Base-by-base conservation (phyloP, 2,329 filamentous ascomycete genomes). In the Arthrobotrys sphaeroides region DNA sequence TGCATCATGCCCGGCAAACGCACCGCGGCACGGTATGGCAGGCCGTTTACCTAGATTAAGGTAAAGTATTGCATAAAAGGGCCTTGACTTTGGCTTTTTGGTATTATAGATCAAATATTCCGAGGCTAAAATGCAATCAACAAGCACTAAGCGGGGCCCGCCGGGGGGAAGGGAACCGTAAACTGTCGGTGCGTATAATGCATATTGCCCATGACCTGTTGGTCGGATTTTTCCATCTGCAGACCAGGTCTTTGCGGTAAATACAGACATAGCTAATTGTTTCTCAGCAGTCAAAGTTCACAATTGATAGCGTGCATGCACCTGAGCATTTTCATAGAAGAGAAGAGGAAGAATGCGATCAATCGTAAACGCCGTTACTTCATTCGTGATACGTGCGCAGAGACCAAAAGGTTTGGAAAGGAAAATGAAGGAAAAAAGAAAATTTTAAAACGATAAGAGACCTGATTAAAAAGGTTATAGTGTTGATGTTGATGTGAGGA, bases 301-400 rank as follows among this genome's bases (percentile, higher is more conserved):
- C 51, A 55, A 24, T 55, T 38, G 28, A 38, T 31, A 60, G 51
- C n/a, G n/a, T n/a, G n/a, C n/a, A n/a, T n/a, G n/a, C 60, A 73
- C 60, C 60, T 42, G 60, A 66, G 60, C 42, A 61, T 43, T 64
- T 53, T 53, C 24, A 36, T 55, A 26, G 33, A 45, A 38, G 10
- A 38, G 55, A 51, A 59, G 24, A 55, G 53, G 57, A 62, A 64
- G 31, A 57, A 66, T 66, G 60, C 55, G 57, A 55, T 51, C 69
- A 65, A 67, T 74, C 70, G 59, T 74, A 62, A 43, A 68, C 61
- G 68, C 62, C 70, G 43, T 74, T 67, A 53, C 55, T 68, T 74
- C 70, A 57, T 74, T 74, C 70, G 70, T 74, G 38, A 74, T 60
- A 66, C 57, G 45, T 62, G 51, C 26, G 49, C 51, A 61, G 22